Evolutionary conservation across 2,329 filamentous ascomycete species (phyloP), one percentile per base, ranked within the genome.

Genomic region (Magnaporthiopsis poae): DNA sequence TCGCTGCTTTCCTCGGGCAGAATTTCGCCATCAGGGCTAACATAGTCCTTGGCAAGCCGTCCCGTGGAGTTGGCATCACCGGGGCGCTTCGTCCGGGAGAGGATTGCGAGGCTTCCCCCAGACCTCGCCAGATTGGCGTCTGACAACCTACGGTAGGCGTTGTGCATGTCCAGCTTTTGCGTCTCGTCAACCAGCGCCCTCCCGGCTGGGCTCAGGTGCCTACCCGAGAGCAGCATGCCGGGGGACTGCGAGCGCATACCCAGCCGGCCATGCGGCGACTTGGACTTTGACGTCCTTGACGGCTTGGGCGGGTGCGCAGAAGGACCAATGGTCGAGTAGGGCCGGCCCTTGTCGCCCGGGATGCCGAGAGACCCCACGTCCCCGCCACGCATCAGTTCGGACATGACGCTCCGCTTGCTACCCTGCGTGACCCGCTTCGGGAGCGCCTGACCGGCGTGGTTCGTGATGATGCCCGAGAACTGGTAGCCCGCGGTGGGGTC

Each of bases 91-190:
- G 88, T 88, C 64, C 85, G 82, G 25, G 87, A 83, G 29, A 91
- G 78, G 64, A 81, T 80, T 8, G 88, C 82, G 39, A 94, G 77
- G 64, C 80, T 84, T 35, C 89, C 88, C 25, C 85, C 82, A 5
- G 88, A 87, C 36, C 82, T 82, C 3, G 86, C 81, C 61, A 93
- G 77, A 64, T 88, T 87, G 13, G 88, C 88, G 73, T 93, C 88
- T 1, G 90, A 91, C 25, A 92, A 78, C 67, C 86, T 84, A 64
- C 88, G 82, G 73, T 92, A 91, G 4, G 89, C 88, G 69, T 81
- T 88, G 67, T 83, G 86, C 76, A 90, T 84, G 73, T 92, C 88
- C 65, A 92, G 78, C 1, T 84, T 75, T 62, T 84, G 82, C 13
- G 86, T 87, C 66, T 86, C 86, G 60, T 86, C 83, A 3, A 90